phyloP scores from a whole-genome alignment of 2,329 filamentous ascomycete species.

The Lecanicillium sp. region DNA sequence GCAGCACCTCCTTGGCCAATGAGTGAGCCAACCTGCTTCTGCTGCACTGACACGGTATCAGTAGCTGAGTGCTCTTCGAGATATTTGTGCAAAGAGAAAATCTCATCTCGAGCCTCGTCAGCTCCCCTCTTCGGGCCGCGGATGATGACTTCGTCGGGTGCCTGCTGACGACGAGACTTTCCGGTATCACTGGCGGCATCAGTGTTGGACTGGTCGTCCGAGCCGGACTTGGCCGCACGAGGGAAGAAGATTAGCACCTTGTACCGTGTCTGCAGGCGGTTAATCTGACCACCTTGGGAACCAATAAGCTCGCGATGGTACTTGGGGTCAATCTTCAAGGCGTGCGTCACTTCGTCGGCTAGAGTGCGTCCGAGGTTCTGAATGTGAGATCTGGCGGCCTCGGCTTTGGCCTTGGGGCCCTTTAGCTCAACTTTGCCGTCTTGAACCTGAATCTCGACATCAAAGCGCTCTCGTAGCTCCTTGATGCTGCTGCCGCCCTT shows the following conservation, averaged over 20 bases:
- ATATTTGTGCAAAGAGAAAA: slow-evolving; percentile 82
- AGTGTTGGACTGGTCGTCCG: slow-evolving; percentile 62
- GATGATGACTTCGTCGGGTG: slow-evolving; percentile 79
- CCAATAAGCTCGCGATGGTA: slow-evolving; percentile 94
- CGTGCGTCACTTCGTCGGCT: slow-evolving; percentile 83
- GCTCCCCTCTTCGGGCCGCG: slow-evolving; percentile 89
- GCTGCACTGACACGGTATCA: slow-evolving; percentile 74
- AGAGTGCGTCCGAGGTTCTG: slow-evolving; percentile 69
- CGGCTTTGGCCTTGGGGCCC: slow-evolving; percentile 90
- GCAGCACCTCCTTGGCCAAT: slow-evolving; percentile 86
- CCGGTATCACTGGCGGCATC: slow-evolving; percentile 63
- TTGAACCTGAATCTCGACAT: slow-evolving; percentile 76
- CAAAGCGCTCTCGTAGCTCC: slow-evolving; percentile 57
- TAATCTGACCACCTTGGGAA: slow-evolving; percentile 77
- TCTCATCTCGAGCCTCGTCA: slow-evolving; percentile 84
- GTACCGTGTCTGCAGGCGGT: slow-evolving; percentile 86
- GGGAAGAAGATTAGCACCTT: slow-evolving; percentile 95
- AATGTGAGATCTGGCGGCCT: slow-evolving; percentile 78
- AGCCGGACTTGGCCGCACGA: slow-evolving; percentile 46
- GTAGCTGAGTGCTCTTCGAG: slow-evolving; percentile 79
- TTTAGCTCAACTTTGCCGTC: slow-evolving; percentile 94
- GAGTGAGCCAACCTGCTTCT: slow-evolving; percentile 85
- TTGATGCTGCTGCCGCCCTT: slow-evolving; percentile 60
- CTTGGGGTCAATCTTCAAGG: slow-evolving; percentile 84
- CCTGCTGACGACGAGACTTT: slow-evolving; percentile 62